Percentiles rank a stretch among this genome's conserved stretches.
These are phyloP conservation scores for Purpureocillium takamizusanense DNA, from an alignment of 2,329 filamentous ascomycete species.

Conservation along the genomic window DNA sequence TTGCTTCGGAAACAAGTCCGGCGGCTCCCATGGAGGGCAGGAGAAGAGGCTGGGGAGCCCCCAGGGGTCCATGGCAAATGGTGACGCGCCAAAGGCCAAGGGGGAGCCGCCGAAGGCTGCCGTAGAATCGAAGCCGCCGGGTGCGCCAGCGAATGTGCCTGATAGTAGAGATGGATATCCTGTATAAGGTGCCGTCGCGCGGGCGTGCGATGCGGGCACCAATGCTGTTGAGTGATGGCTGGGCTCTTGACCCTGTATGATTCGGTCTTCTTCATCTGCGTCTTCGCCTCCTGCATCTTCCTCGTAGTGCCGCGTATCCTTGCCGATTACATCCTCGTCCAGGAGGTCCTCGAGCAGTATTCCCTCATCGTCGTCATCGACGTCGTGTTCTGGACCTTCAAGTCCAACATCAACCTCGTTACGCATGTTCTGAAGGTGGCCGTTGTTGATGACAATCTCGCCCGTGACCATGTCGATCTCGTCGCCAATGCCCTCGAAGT, in stretches of 20 bases:
- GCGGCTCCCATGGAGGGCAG: constrained; percentile 4
- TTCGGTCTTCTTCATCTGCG: constrained; percentile 9
- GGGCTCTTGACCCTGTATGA: constrained; percentile 6
- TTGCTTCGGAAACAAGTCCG: not conserved
- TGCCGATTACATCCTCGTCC: constrained; percentile 11
- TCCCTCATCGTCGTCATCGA: constrained; percentile 26
- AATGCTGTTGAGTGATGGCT: constrained; percentile 4
- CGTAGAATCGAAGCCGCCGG: constrained; percentile 5
- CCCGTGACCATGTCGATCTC: constrained; percentile 82
- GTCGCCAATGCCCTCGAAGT: constrained; percentile 78
- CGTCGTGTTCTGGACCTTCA: constrained; percentile 15
- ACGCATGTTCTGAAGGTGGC: constrained; percentile 61
- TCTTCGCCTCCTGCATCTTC: not conserved
- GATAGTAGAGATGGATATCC: constrained; percentile 4
- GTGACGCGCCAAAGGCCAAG: constrained; percentile 9
- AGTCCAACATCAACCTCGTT: constrained; percentile 40
- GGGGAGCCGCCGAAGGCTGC: constrained; percentile 10
- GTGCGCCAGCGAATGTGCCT: constrained; percentile 4
- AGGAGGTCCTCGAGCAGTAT: constrained; percentile 21
- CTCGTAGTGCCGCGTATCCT: constrained; percentile 1
- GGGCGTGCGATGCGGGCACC: constrained; percentile 1
- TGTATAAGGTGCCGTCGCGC: not conserved
- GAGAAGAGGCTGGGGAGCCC: constrained; percentile 3
- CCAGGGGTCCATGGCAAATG: constrained; percentile 8
- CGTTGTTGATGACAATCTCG: constrained; percentile 81